A percentile compares a stretch with the other conserved stretches of the same genome.
Conservation (phyloP, 2,329 filamentous ascomycete genomes). For the Diaporthe destruens region DNA sequence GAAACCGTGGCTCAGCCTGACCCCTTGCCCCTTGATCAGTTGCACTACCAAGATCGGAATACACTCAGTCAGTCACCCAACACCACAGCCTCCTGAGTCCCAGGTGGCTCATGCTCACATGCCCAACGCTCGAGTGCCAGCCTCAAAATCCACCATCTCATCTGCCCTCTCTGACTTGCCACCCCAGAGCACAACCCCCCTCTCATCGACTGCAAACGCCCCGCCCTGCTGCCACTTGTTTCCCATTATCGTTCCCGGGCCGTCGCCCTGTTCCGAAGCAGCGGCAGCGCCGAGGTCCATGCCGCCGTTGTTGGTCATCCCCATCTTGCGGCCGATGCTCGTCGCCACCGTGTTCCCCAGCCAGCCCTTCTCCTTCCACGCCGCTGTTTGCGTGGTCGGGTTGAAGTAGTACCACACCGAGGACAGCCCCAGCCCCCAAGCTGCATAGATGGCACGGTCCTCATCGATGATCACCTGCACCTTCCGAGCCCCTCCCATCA, state of each 20-base stretch:
- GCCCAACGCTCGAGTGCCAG: conserved; percentile 53
- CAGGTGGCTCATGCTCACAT: conserved; percentile 45
- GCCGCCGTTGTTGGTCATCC: conserved; percentile 13
- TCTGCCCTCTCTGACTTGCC: conserved; percentile 62
- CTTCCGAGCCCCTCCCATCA: conserved; percentile 69
- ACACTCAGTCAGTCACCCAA: neutral
- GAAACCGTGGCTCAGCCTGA: neutral
- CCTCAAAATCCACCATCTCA: conserved; percentile 67
- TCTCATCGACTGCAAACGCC: conserved; percentile 63
- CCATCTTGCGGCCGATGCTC: conserved; percentile 53
- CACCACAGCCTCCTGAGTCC: too few relatives aligned
- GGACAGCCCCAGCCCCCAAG: conserved; percentile 69
- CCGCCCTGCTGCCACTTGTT: conserved; percentile 70
- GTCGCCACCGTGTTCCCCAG: conserved; percentile 64
- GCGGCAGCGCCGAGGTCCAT: conserved; percentile 25
- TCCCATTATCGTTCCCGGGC: conserved; percentile 53
- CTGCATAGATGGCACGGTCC: conserved; percentile 67
- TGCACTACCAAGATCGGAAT: neutral
- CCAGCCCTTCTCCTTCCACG: conserved; percentile 68
- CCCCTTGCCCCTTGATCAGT: neutral
- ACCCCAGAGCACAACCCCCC: conserved; percentile 64
- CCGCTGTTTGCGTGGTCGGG: conserved; percentile 64
- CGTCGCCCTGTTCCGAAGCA: conserved; percentile 54
- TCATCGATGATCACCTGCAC: conserved; percentile 69
- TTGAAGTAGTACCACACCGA: conserved; percentile 66